A percentile compares a stretch with the other conserved stretches of the same genome.
These are phyloP conservation scores for Calycina herbarum DNA, from an alignment of 2,329 filamentous ascomycete genomes.

Conservation along the genomic window DNA sequence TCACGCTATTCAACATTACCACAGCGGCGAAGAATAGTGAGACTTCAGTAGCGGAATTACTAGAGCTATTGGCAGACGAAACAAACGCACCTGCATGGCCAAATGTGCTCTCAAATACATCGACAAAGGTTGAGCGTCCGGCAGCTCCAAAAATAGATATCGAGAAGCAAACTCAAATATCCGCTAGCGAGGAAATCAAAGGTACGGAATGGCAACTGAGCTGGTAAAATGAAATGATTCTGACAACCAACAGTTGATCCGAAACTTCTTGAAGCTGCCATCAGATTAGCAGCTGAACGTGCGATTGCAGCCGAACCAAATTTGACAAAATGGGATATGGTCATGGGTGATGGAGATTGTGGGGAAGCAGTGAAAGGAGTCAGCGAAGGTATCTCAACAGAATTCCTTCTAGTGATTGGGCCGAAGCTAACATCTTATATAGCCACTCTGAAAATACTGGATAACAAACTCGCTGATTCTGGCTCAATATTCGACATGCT, in stretches of 20 bases:
- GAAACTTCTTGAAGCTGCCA: constrained; percentile 29
- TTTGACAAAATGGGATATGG: constrained; percentile 51
- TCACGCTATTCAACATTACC: constrained; percentile 54
- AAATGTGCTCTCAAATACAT: constrained; percentile 31
- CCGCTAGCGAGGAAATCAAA: constrained; percentile 27
- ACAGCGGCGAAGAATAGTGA: constrained; percentile 34
- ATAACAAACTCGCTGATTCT: constrained; percentile 33
- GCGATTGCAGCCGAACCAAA: constrained; percentile 48
- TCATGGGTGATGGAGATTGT: constrained; percentile 39
- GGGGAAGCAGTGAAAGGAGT: constrained; percentile 37
- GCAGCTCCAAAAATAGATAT: constrained; percentile 21
- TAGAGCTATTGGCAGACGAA: constrained; percentile 49
- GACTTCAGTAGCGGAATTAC: constrained; percentile 39
- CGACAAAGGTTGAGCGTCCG: constrained; percentile 23
- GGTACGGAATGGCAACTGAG: constrained; percentile 17
- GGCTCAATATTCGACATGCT: constrained; percentile 39
- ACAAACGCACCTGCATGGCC: constrained; percentile 46
- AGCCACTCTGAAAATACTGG: constrained; percentile 36
- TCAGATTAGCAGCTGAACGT: constrained; percentile 37
- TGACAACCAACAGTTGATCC: constrained; percentile 31
- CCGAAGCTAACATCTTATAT: background rate
- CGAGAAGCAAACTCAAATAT: constrained; percentile 22
- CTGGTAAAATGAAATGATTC: background rate
- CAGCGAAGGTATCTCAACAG: constrained; percentile 21
- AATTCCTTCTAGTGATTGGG: too few species aligned